Evolutionary conservation across 345 rosid species (phyloP), one percentile per base, ranked within the genome.

Genomic region (Eucalyptus microcorys): DNA sequence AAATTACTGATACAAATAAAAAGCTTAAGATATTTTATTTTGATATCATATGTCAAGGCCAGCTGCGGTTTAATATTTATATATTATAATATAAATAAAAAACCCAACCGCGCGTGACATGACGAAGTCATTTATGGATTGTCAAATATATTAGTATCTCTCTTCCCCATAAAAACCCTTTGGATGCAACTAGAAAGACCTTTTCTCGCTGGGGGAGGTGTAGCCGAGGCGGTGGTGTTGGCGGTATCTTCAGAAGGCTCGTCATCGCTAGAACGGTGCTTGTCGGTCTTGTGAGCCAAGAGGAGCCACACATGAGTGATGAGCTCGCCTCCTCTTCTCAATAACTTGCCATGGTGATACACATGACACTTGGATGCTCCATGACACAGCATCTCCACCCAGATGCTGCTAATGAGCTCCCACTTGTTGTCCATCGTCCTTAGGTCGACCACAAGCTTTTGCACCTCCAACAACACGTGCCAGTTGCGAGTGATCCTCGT

Each of bases 351-450:
- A 48, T 89, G 90, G 59, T 50, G 86, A 80, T n/a, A 40, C 89
- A 88, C 48, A 4, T 76, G 12, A 64, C 90, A 81, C 1, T 89
- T 89, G 45, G 17, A 79, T 8, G 89, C 90, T 17, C 89, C 87
- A 49, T 87, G 81, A 71, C 87, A 87, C 52, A 89, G 55, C 90
- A 89, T 89, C 76, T 89, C 89, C 40, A 80, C 87, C 90, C 90
- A 87, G 27, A 87, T 34, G 43, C 83, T 81, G 13, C 83, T 43
- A 5, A 89, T 27, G 21, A 89, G 64, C 30, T 50, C 55, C 89
- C 90, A 89, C 26, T 34, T 89, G 37, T 83, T 42, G 14, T 7
- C n/a, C 45, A 86, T 45, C 14, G 49, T 10, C 32, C 64, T 40
- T 76, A 89, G 45, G 42, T 79, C 71, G 49, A 26, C 81, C 9